Percentiles rank a stretch among this genome's conserved stretches.
These are phyloP conservation scores for Euphorbia peplus DNA, from an alignment of 345 rosid species.

Conservation along the genomic window DNA sequence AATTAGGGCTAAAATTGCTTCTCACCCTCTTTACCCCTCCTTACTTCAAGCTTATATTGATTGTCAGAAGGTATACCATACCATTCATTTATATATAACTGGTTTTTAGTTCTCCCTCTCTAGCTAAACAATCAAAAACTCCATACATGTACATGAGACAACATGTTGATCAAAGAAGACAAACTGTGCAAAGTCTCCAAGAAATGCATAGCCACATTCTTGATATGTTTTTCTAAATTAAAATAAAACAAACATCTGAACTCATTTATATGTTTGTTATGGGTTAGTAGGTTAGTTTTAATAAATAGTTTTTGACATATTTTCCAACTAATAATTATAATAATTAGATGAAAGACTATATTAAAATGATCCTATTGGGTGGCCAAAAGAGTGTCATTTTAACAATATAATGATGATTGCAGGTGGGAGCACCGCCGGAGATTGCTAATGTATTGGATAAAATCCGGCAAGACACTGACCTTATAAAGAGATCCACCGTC, in stretches of 20 bases:
- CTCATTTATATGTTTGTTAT: neutral
- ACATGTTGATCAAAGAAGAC: too few relatives aligned
- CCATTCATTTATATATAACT: too few relatives aligned
- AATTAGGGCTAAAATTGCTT: constrained; percentile 45
- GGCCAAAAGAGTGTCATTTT: neutral
- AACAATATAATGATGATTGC: constrained; percentile 5
- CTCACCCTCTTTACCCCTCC: constrained; percentile 58
- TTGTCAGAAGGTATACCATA: constrained; percentile 57
- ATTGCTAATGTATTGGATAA: constrained; percentile 37
- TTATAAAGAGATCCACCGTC: constrained; percentile 13
- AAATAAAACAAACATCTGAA: too few relatives aligned
- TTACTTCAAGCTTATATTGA: constrained; percentile 51
- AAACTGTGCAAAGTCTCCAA: too few relatives aligned
- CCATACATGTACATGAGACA: too few relatives aligned
- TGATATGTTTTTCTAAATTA: too few relatives aligned
- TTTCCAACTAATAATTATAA: neutral
- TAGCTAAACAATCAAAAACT: too few relatives aligned
- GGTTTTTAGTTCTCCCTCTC: too few relatives aligned
- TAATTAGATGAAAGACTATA: neutral
- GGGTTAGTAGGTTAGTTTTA: too few relatives aligned
- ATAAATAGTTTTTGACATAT: neutral
- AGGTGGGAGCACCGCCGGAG: constrained; percentile 65
- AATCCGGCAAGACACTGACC: constrained; percentile 32
- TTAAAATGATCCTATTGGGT: neutral
- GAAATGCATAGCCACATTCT: too few relatives aligned